A percentile compares a stretch with the other conserved stretches of the same genome.
These are phyloP conservation scores for Flaveria linearis DNA, from an alignment of 129 eudicot species.

Conservation along the genomic window DNA sequence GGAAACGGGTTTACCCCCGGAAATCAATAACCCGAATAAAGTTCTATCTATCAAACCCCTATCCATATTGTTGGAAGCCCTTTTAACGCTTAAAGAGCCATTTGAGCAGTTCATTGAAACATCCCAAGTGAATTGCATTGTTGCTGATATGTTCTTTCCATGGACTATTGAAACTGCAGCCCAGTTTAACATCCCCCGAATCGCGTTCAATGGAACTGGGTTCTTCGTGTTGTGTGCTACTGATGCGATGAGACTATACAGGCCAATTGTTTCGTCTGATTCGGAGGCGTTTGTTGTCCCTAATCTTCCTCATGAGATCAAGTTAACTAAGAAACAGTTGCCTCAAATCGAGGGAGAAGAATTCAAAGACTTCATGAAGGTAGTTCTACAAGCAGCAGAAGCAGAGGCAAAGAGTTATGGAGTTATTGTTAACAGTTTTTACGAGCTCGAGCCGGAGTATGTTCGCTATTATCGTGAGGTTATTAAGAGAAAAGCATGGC, in stretches of 20 bases:
- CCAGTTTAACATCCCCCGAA: conserved; percentile 54
- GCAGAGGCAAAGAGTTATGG: conserved; percentile 52
- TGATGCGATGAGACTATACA: conserved; percentile 20
- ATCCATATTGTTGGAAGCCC: conserved; percentile 28
- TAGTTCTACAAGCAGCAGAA: conserved; percentile 19
- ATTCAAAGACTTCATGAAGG: conserved; percentile 13
- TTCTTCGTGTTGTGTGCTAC: conserved; percentile 41
- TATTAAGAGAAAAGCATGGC: conserved; percentile 58
- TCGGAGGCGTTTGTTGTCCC: conserved; percentile 51
- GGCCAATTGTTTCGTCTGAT: conserved; percentile 50
- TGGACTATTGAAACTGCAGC: conserved; percentile 65
- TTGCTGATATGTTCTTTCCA: conserved; percentile 51
- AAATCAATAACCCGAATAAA: conserved; percentile 42
- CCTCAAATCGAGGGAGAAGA: background rate
- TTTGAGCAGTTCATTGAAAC: conserved; percentile 51
- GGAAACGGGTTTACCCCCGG: conserved; percentile 44
- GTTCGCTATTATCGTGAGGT: conserved; percentile 45
- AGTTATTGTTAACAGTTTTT: conserved; percentile 56
- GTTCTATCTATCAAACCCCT: conserved; percentile 3
- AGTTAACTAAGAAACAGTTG: conserved; percentile 39
- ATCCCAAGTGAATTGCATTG: conserved; percentile 40
- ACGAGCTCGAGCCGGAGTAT: conserved; percentile 64
- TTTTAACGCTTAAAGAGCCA: conserved; percentile 45
- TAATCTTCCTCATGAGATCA: conserved; percentile 54
- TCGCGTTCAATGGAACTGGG: conserved; percentile 60